Conservation (phyloP, 805 yeast species). For the Candida endomychidarum region DNA sequence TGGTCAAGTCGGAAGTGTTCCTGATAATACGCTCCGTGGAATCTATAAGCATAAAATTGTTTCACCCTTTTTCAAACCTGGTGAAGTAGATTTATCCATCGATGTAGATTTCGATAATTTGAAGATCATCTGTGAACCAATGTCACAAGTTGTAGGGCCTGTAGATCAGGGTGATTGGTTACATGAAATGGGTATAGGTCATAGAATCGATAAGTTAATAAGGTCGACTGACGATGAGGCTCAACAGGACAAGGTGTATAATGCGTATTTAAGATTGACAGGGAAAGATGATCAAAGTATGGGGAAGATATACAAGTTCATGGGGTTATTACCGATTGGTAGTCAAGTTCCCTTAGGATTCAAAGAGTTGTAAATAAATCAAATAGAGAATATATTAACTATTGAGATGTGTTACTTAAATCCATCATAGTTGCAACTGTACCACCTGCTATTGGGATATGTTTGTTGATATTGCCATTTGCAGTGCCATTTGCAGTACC, state of each 20-base stretch:
- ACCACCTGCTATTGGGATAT: conserved; percentile 21
- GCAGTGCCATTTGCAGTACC: neutral
- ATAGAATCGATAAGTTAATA: conserved; percentile 61
- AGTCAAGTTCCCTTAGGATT: conserved; percentile 54
- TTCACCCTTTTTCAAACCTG: conserved; percentile 73
- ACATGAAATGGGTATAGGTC: conserved; percentile 71
- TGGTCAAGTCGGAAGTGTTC: conserved; percentile 62
- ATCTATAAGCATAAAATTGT: conserved; percentile 71
- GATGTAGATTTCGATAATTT: conserved; percentile 80
- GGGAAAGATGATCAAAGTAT: conserved; percentile 59
- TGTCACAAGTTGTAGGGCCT: conserved; percentile 48
- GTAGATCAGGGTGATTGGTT: conserved; percentile 79
- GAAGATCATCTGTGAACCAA: conserved; percentile 17
- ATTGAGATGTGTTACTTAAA: conserved; percentile 20
- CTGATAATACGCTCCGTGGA: conserved; percentile 72
- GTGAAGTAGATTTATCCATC: conserved; percentile 76
- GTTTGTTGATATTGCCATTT: neutral
- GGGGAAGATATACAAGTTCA: conserved; percentile 77
- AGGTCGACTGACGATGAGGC: conserved; percentile 41
- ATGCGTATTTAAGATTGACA: conserved; percentile 62
- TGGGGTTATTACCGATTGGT: conserved; percentile 56
- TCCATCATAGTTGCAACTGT: conserved; percentile 19
- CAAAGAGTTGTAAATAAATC: conserved; percentile 28
- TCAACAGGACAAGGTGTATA: conserved; percentile 50
- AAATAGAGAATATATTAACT: conserved; percentile 12